Evolutionary conservation across 441 rosid species (phyloP), one percentile per base, ranked within the genome.

Genomic region (Raphanus hybrid): DNA sequence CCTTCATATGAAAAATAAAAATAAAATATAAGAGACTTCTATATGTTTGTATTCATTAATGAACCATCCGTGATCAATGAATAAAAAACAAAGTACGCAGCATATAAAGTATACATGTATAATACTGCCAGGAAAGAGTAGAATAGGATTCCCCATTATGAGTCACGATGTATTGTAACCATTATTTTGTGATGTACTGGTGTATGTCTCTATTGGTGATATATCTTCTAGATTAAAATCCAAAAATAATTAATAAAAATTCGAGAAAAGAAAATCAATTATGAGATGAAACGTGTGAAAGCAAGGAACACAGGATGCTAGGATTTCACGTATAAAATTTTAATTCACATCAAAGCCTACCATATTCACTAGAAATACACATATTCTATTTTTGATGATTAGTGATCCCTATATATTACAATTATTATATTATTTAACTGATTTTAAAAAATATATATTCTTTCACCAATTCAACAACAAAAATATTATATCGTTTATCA

Each of bases 111-210:
- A 8, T 35, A 62, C 4, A 0, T 29, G 34, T 78, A 73, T 69
- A 78, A 69, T 78, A 74, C 71, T 69, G 70, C 66, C 71, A 74
- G 23, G 45, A 63, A 73, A 63, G 71, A 8, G 67, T 68, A 63
- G 82, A 73, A 78, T 69, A 69, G n/a, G 82, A 78, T 78, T 73
- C 82, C 29, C 78, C 74, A 68, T 73, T 78, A 74, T 63, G 34
- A 14, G 41, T 63, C 78, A 73, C 75, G 70, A 78, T 69, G 71
- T 43, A 68, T 5, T 32, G 45, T 69, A 78, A 78, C 82, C 75
- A 68, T 63, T 68, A 29, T 73, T 73, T 73, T 29, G 10, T 41
- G 41, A 62, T 73, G 67, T 73, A 39, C 69, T 67, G 29, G 34
- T 72, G 12, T 73, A 52, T 66, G 69, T 34, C 64, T 73, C 64